Evolutionary conservation across 306 rosid species (phyloP).

Genomic region (Dalbergia cultrata): DNA sequence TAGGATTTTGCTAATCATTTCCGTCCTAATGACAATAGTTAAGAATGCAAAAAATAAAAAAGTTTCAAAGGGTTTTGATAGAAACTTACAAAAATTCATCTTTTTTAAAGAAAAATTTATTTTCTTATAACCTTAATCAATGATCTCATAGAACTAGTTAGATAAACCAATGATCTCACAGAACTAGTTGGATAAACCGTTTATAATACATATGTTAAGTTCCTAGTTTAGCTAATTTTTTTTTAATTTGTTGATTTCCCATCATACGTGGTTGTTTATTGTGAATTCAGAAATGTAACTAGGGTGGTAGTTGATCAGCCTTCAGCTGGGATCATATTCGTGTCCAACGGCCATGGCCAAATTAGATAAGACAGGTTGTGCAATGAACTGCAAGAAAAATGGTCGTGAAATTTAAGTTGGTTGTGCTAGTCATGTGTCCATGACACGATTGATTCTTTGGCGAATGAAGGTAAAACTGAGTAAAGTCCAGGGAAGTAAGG

Average conservation of each 20-base stretch:
- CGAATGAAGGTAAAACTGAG: not conserved
- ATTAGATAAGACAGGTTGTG: not conserved
- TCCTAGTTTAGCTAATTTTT: not conserved
- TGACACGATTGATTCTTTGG: not conserved
- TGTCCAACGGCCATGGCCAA: not conserved
- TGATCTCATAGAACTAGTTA: too few species aligned
- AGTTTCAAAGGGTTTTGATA: too few species aligned
- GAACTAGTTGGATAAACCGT: too few species aligned
- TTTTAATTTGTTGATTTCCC: not conserved
- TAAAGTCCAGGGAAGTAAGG: constrained; percentile 9
- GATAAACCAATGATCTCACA: too few species aligned
- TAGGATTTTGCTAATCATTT: too few species aligned
- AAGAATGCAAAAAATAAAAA: too few species aligned
- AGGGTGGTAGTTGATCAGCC: not conserved
- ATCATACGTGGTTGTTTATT: not conserved
- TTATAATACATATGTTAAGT: too few species aligned
- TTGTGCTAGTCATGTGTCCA: not conserved
- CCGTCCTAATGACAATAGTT: too few species aligned
- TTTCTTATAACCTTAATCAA: too few species aligned
- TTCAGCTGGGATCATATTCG: not conserved
- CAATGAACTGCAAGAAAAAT: not conserved
- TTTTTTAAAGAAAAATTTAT: too few species aligned
- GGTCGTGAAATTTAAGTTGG: not conserved
- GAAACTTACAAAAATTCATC: too few species aligned
- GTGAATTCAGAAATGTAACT: not conserved